Evolutionary conservation across 257 asterid genomes (phyloP), one percentile per base, ranked within the genome.

Genomic region (Linderniella brevidens): DNA sequence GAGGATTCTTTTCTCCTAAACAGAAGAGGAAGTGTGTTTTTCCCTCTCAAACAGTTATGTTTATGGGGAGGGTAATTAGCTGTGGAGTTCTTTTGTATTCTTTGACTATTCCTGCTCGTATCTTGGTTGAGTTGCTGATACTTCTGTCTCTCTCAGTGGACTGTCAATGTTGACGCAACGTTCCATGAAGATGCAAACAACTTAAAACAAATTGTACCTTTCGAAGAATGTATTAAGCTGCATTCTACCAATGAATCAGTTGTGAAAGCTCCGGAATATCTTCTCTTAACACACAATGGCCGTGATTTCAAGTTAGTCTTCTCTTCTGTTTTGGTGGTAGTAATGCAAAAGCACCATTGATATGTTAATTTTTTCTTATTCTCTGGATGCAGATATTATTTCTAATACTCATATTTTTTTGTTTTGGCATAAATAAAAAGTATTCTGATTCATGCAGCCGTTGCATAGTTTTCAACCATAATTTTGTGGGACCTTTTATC

Each of bases 151-250:
- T 62, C 53, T 52, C 68, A 88, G 98, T 84, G 98, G 98, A 72
- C 94, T 3, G 96, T 84, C 62, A 76, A 74, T 69, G 80, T 88
- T 59, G 74, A 68, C 53, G 96, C 98, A 1, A 84, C 72, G 71
- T 88, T 88, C 70, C 98, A 84, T 55, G 94, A 84, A 52, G 94
- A 72, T 44, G 98, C 96, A 49, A 69, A 92, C 81, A 84, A 88
- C 76, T 71, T 88, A 56, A 82, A 81, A 13, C 92, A 84, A 70
- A 71, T 88, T 66, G 94, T 80, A 66, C 94, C 95, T 61, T 88
- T 84, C 64, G 98, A 88, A 62, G 96, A 80, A 62, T 69, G 76
- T 57, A 67, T 88, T 58, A 71, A 78, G 73, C 69, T 88, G 51
- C 73, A 55, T 58, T 80, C 94, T 57, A 78, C 93, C 37, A 78